A percentile compares a stretch with the other conserved stretches of the same genome.
Evolutionary conservation across 345 rosid genomes (phyloP).

Genomic region (Euphorbia pulcherrima): DNA sequence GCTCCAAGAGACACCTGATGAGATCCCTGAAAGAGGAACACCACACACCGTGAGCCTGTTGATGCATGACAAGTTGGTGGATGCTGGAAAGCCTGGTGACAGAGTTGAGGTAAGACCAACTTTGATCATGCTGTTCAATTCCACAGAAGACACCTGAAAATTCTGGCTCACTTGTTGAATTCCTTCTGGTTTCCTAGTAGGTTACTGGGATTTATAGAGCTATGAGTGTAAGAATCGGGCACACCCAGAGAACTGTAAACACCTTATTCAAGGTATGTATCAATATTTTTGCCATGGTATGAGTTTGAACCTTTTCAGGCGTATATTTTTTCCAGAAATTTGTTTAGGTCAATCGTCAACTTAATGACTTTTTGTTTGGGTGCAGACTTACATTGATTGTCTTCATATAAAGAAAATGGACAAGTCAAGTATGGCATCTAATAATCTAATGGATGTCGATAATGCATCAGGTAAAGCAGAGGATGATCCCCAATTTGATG

Average conservation of each 20-base stretch:
- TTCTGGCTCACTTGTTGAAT: constrained; percentile 9
- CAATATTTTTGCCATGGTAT: constrained; percentile 5
- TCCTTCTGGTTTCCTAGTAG: constrained; percentile 32
- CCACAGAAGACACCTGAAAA: neutral
- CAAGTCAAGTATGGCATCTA: constrained; percentile 71
- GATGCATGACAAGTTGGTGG: constrained; percentile 95
- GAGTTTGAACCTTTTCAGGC: constrained; percentile 5
- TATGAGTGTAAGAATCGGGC: constrained; percentile 81
- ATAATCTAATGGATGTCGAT: constrained; percentile 77
- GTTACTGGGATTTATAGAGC: constrained; percentile 97
- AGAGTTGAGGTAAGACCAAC: constrained; percentile 71
- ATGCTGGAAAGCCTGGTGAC: constrained; percentile 94
- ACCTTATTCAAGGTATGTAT: constrained; percentile 76
- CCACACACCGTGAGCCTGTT: constrained; percentile 96
- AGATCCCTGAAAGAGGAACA: constrained; percentile 96
- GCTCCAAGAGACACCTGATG: constrained; percentile 98
- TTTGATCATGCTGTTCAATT: neutral
- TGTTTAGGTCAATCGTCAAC: constrained; percentile 5
- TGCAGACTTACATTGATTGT: constrained; percentile 86
- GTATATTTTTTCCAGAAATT: constrained; percentile 1
- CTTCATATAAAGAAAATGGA: constrained; percentile 86
- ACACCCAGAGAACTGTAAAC: constrained; percentile 87
- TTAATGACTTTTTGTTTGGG: constrained; percentile 17
- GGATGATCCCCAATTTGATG: constrained; percentile 70
- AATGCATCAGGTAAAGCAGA: constrained; percentile 46